A percentile compares a stretch with the other conserved stretches of the same genome.
These are phyloP conservation scores for Amphichorda felina DNA, from an alignment of 2,329 filamentous ascomycete species.

Conservation along the genomic window DNA sequence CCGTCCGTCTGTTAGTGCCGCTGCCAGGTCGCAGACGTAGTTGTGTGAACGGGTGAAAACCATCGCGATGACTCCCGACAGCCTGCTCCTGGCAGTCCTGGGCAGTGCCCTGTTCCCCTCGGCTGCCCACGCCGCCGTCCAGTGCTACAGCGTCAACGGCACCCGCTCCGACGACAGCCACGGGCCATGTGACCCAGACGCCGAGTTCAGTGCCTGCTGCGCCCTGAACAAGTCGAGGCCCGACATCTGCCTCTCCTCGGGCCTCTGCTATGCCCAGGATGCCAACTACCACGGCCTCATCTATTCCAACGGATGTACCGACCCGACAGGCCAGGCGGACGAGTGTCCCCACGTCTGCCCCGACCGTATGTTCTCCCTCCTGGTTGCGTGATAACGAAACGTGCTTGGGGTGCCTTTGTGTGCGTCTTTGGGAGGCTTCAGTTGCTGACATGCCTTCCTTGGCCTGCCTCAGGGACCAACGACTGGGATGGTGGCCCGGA, in stretches of 20 bases:
- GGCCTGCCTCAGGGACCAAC: conserved; percentile 3
- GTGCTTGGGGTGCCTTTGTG: no score
- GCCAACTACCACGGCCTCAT: conserved; percentile 7
- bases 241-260: conserved; percentile 10
- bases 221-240: conserved; percentile 6
- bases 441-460: no score
- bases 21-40: no score
- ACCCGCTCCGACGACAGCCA: background rate
- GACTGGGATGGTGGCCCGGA: conserved; percentile 4
- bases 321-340: conserved; percentile 5
- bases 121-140: no score
- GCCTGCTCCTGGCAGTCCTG: no score
- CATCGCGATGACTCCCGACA: no score
- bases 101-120: no score
- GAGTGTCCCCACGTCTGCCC: conserved; percentile 9
- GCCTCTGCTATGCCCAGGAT: conserved; percentile 9
- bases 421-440: no score
- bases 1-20: no score
- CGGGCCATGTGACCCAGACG: conserved; percentile 8
- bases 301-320: conserved; percentile 10
- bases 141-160: conserved; percentile 22
- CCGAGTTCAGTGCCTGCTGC: conserved; percentile 9
- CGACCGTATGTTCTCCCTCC: conserved; percentile 3
- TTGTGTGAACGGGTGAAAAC: no score
- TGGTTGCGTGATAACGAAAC: no score